Conservation (phyloP, 352 stramenopile species). For the Phytophthora foliorum region DNA sequence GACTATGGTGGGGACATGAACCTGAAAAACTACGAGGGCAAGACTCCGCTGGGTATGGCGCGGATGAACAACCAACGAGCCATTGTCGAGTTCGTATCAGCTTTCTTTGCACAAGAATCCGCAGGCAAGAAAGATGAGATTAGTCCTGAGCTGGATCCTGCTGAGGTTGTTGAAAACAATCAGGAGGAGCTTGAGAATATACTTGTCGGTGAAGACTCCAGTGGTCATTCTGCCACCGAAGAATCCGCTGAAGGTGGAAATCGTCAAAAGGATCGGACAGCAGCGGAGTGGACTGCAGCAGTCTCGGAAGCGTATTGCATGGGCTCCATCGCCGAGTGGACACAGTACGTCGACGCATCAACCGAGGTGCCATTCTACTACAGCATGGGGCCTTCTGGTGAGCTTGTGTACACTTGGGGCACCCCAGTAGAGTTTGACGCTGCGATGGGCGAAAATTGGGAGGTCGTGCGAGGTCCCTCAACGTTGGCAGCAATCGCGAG, state of each 20-base stretch:
- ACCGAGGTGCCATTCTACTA: conserved; percentile 69
- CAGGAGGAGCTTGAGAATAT: conserved; percentile 14
- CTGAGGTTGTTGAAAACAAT: conserved; percentile 10
- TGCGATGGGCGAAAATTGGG: conserved; percentile 66
- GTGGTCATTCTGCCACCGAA: conserved; percentile 2
- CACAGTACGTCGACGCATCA: conserved; percentile 71
- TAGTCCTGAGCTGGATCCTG: conserved; percentile 14
- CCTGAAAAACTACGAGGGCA: conserved; percentile 84
- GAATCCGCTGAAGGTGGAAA: conserved; percentile 24
- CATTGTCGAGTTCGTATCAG: conserved; percentile 69
- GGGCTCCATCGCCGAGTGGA: conserved; percentile 76
- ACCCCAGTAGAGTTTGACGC: conserved; percentile 78
- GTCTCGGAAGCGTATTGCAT: conserved; percentile 58
- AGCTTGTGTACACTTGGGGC: conserved; percentile 59
- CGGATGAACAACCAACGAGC: conserved; percentile 69
- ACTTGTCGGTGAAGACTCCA: neutral
- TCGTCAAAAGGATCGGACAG: conserved; percentile 28
- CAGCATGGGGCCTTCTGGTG: conserved; percentile 10
- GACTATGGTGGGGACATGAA: conserved; percentile 89
- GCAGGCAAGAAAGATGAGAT: conserved; percentile 14
- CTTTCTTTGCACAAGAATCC: conserved; percentile 69
- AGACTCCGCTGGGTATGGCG: conserved; percentile 79
- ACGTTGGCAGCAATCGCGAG: neutral
- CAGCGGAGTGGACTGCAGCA: conserved; percentile 56
- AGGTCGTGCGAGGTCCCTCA: conserved; percentile 54